Evolutionary conservation across 2,329 filamentous ascomycete species (phyloP), one percentile per base, ranked within the genome.

Genomic region (Botrytis cinerea): DNA sequence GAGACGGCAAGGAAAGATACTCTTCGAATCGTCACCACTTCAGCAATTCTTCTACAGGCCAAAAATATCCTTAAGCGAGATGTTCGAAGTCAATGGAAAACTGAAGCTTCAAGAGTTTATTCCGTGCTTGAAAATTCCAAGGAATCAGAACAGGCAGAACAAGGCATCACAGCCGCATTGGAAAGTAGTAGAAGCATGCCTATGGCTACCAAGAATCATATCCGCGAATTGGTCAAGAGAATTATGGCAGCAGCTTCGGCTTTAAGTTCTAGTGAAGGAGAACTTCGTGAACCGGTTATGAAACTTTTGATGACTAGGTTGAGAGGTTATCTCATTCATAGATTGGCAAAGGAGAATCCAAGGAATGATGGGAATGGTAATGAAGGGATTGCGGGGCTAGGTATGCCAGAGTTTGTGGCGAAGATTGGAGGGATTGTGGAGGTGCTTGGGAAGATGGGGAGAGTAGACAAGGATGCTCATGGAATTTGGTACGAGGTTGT

Each of bases 31-130:
- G 88, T 93, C 35, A 92, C 92, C 1, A 88, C 92, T 5, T 92
- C 91, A 1, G 91, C 92, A 0, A 91, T 95, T 66, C 84, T 95
- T 43, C 84, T 95, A 22, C 93, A 94, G 70, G 92, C 91, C 81
- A 96, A 96, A 84, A 95, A 94, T 77, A 85, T 95, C 12, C 87
- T 96, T 46, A 95, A 94, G 82, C 89, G 93, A 25, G 93, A 95
- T 79, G 92, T 94, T 5, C 89, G 93, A 62, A 88, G 88, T 20
- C 89, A 91, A 32, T 96, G 93, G 93, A 93, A 91, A 81, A 88
- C 86, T 38, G 91, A 95, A 82, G 91, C 92, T 0, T 84, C 85
- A 4, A 89, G 92, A n/a, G 88, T 95, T 76, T 89, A 92, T 84
- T 83, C 88, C 1, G 88, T 93, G 0, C 86, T 95, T 18, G 90